These are phyloP conservation scores for Peniophora sp. DNA, from an alignment of 1,284 basidiomycete species.

Conservation along the genomic window DNA sequence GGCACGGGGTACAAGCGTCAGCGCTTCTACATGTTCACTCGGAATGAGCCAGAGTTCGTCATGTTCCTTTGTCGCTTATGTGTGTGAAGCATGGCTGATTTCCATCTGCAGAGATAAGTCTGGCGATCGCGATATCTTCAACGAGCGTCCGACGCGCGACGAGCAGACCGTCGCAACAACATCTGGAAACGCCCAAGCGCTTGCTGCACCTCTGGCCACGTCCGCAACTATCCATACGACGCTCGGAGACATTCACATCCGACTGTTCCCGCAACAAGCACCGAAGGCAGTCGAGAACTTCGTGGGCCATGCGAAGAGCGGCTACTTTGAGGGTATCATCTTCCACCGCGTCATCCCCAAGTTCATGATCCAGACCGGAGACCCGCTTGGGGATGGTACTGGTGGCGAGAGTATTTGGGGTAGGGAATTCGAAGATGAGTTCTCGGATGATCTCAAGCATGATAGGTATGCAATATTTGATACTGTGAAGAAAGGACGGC, in stretches of 20 bases:
- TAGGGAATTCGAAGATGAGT: conserved; percentile 92
- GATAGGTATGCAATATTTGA: conserved; percentile 48
- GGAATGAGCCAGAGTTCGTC: conserved; percentile 81
- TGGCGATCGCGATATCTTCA: conserved; percentile 95
- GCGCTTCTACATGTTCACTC: conserved; percentile 96
- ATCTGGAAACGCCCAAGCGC: conserved; percentile 40
- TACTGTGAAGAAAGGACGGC: conserved; percentile 8
- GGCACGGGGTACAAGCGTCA: conserved; percentile 90
- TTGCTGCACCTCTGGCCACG: conserved; percentile 62
- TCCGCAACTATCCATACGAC: conserved; percentile 92
- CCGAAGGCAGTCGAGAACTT: conserved; percentile 98
- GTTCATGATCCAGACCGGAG: conserved; percentile 99
- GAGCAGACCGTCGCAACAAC: conserved; percentile 87
- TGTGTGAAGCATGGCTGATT: conserved; percentile 2
- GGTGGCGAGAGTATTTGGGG: conserved; percentile 98
- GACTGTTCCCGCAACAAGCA: conserved; percentile 85
- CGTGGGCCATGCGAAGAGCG: conserved; percentile 84
- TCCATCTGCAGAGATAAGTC: conserved; percentile 63
- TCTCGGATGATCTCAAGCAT: conserved; percentile 82
- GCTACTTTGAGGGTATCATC: conserved; percentile 90
- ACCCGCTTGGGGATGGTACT: conserved; percentile 94
- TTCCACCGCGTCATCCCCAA: conserved; percentile 99
- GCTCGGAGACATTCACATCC: conserved; percentile 88
- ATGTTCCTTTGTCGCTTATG: background rate
- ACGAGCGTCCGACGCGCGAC: conserved; percentile 94